Conservation (phyloP, 106 monocot genomes). For the Amphibolis antarctica region DNA sequence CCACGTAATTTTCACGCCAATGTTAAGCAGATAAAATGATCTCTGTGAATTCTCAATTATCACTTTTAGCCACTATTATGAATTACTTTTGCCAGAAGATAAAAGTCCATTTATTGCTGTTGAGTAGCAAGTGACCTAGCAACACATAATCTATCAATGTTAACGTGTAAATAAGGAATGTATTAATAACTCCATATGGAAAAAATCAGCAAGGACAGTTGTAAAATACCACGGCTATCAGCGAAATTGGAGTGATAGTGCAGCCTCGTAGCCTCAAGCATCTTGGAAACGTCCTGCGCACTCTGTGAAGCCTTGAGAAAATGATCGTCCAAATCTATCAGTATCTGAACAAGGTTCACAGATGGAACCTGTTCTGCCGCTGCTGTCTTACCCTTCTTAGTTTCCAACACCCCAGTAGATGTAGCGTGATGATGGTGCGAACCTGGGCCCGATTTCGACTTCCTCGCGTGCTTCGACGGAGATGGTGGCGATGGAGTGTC, state of each 20-base stretch:
- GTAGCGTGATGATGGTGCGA: conserved; percentile 10
- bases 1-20: no score
- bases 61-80: no score
- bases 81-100: no score
- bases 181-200: no score
- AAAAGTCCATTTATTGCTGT: no score
- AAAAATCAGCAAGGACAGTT: no score
- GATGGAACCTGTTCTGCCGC: background rate
- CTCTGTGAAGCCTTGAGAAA: conserved; percentile 69
- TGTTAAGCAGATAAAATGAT: no score
- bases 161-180: no score
- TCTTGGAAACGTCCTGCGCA: conserved; percentile 67
- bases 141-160: no score
- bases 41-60: no score
- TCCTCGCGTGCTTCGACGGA: background rate
- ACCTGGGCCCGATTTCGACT: background rate
- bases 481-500: background rate
- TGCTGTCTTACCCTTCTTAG: conserved; percentile 21
- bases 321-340: conserved; percentile 62
- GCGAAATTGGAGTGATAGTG: conserved; percentile 95
- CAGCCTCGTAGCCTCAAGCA: conserved; percentile 76
- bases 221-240: conserved; percentile 45
- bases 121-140: no score
- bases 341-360: conserved; percentile 34
- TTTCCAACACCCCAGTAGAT: conserved; percentile 11